phyloP scores from a whole-genome alignment of 768 basidiomycete species.

The Russula griseocarnosa region DNA sequence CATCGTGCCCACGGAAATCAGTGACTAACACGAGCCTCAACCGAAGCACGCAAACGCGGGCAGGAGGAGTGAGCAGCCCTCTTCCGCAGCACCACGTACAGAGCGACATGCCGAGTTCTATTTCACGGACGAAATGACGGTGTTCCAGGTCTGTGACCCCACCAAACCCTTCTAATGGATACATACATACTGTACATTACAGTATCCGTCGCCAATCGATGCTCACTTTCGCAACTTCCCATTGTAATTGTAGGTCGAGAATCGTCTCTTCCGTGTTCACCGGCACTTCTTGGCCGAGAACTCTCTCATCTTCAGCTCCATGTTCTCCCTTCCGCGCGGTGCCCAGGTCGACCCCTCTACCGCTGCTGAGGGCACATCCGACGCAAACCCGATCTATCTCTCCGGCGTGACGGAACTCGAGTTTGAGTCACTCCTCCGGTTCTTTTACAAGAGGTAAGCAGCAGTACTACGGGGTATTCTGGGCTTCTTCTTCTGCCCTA shows the following conservation, averaged over 20 bases:
- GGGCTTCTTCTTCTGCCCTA: no score
- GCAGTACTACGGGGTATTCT: neutral
- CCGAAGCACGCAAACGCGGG: slow-evolving; percentile 4
- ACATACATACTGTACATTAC: neutral
- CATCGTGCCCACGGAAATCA: neutral
- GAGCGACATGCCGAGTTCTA: slow-evolving; percentile 22
- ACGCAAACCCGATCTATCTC: slow-evolving; percentile 20
- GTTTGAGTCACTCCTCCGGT: slow-evolving; percentile 21
- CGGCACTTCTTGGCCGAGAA: slow-evolving; percentile 24
- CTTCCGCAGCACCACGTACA: neutral
- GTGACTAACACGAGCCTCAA: neutral
- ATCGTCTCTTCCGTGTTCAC: slow-evolving; percentile 22
- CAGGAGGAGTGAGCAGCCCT: slow-evolving; percentile 3
- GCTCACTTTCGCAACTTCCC: slow-evolving; percentile 1
- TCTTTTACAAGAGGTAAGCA: slow-evolving; percentile 20
- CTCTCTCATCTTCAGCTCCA: slow-evolving; percentile 15
- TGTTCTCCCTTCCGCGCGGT: slow-evolving; percentile 13
- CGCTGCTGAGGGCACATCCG: slow-evolving; percentile 14
- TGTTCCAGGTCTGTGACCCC: slow-evolving; percentile 20
- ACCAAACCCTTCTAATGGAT: neutral
- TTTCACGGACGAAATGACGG: slow-evolving; percentile 25
- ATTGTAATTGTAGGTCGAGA: slow-evolving; percentile 12
- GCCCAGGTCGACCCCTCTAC: neutral
- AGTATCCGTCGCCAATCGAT: neutral
- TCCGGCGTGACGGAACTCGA: slow-evolving; percentile 18